A percentile compares a stretch with the other conserved stretches of the same genome.
These are phyloP conservation scores for Cladosporium phlei DNA, from an alignment of 2,329 filamentous ascomycete species.

Conservation along the genomic window DNA sequence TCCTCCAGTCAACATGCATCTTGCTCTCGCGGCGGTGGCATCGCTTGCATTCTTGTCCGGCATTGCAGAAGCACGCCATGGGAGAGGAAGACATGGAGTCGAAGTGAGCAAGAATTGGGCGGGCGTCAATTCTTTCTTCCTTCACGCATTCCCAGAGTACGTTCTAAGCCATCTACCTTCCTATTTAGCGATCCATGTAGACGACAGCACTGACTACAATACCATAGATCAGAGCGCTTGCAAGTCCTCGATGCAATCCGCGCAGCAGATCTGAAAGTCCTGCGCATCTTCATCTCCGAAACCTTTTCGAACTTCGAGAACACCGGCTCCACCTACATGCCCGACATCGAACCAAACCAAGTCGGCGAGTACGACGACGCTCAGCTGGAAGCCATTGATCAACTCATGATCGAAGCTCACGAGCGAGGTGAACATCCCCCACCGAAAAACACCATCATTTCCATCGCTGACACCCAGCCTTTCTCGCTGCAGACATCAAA, in stretches of 20 bases:
- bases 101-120: background rate
- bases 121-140: slow-evolving; percentile 1
- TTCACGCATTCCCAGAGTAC: slow-evolving; percentile 1
- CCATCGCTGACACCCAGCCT: too few species aligned
- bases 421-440: background rate
- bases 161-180: background rate
- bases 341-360: background rate
- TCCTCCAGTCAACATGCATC: too few species aligned
- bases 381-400: slow-evolving; percentile 1
- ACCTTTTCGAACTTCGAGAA: slow-evolving; percentile 1
- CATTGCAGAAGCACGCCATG: too few species aligned
- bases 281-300: slow-evolving; percentile 1
- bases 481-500: background rate
- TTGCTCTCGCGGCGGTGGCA: too few species aligned
- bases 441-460: too few species aligned
- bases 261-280: background rate
- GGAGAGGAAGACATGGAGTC: too few species aligned
- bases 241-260: background rate
- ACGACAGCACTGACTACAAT: background rate
- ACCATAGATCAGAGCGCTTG: background rate
- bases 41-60: too few species aligned
- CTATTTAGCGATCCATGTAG: background rate
- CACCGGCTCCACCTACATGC: slow-evolving; percentile 1
- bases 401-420: background rate
- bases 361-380: background rate